Evolutionary conservation across 2,329 filamentous ascomycete genomes (phyloP).

Genomic region (Botrytis paeoniae): DNA sequence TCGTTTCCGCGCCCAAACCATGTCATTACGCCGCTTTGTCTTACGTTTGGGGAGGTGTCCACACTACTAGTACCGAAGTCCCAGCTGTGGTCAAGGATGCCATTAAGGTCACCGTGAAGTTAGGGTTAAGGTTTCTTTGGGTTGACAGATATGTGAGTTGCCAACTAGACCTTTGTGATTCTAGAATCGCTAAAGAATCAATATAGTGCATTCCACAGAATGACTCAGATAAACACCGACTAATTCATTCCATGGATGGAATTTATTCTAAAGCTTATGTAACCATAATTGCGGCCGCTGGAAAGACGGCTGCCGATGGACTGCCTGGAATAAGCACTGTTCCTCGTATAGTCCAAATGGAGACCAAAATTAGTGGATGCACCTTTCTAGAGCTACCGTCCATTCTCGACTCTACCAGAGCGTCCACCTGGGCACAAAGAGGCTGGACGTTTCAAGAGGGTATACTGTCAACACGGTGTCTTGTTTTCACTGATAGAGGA

Average conservation of each 20-base stretch:
- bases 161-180: background rate
- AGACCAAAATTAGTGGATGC: background rate
- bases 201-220: background rate
- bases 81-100: background rate
- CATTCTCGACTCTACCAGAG: rapidly evolving
- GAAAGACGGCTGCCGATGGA: background rate
- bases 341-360: background rate
- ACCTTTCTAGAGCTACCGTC: background rate
- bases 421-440: background rate
- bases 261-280: background rate
- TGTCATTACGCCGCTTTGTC: background rate
- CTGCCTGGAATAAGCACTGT: background rate
- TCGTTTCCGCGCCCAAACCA: background rate
- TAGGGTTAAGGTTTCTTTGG: background rate
- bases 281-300: background rate
- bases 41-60: background rate
- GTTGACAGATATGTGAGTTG: background rate
- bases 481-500: background rate
- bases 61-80: background rate
- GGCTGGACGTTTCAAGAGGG: background rate
- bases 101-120: background rate
- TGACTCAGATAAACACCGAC: background rate
- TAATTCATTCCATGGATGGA: background rate
- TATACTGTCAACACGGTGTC: background rate
- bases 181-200: background rate